Evolutionary conservation across 1,139 yeast genomes (phyloP).

Genomic region (Hyphopichia buzzinii): DNA sequence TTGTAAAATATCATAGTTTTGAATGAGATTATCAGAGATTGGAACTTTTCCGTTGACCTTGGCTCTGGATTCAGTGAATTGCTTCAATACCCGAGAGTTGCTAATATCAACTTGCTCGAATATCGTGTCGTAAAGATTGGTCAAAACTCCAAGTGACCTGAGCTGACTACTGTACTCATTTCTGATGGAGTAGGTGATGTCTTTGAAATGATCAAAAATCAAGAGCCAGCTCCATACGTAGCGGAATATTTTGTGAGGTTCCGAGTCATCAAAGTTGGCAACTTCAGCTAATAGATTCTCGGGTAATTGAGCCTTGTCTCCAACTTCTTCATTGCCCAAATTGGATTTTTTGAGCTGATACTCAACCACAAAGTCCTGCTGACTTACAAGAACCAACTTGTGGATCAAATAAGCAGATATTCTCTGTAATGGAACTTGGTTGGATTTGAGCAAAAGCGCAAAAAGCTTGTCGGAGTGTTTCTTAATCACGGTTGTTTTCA

Average conservation of each 20-base stretch:
- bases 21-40: constrained; percentile 15
- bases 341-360: constrained; percentile 47
- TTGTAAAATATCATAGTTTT: constrained; percentile 16
- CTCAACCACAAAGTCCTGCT: constrained; percentile 62
- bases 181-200: constrained; percentile 64
- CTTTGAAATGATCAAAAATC: constrained; percentile 60
- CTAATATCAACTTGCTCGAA: constrained; percentile 49
- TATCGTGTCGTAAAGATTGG: constrained; percentile 46
- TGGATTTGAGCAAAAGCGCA: constrained; percentile 18
- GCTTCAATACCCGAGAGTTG: constrained; percentile 30
- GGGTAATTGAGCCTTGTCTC: constrained; percentile 34
- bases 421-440: constrained; percentile 31
- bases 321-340: constrained; percentile 12
- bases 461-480: constrained; percentile 19
- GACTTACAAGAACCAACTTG: constrained; percentile 32
- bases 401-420: constrained; percentile 36
- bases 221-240: constrained; percentile 74
- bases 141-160: constrained; percentile 45
- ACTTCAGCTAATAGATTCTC: constrained; percentile 24
- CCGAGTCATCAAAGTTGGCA: constrained; percentile 10
- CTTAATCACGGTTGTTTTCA: constrained; percentile 13
- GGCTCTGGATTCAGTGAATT: constrained; percentile 16
- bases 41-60: constrained; percentile 8
- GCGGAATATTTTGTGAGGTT: constrained; percentile 24
- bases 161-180: constrained; percentile 60